These are phyloP conservation scores for Calamus simplicifolius DNA, from an alignment of 176 grass and related monocot genomes.

Conservation along the genomic window DNA sequence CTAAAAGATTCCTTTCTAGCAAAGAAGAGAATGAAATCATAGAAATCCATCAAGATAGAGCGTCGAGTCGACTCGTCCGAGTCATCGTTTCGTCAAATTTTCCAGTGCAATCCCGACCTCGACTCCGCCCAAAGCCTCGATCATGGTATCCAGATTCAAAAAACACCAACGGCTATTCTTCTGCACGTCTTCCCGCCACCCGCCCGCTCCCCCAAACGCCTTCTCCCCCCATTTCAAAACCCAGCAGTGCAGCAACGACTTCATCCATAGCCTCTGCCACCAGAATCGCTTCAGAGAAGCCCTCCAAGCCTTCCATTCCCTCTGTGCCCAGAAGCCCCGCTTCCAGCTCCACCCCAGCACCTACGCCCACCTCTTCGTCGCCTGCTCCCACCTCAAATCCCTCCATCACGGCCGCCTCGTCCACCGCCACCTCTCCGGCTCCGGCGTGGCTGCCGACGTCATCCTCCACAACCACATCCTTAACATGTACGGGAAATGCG, in stretches of 20 bases:
- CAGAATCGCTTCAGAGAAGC: slow-evolving; percentile 10
- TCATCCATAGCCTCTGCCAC: slow-evolving; percentile 16
- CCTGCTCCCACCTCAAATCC: slow-evolving; percentile 20
- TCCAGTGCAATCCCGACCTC: too few relatives aligned
- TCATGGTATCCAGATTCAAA: not conserved
- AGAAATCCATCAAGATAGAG: too few relatives aligned
- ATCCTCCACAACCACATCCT: slow-evolving; percentile 21
- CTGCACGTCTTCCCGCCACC: not conserved
- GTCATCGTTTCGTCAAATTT: too few relatives aligned
- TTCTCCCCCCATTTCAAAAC: not conserved
- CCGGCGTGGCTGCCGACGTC: not conserved
- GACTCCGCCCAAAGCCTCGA: too few relatives aligned
- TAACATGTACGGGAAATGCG: slow-evolving; percentile 18
- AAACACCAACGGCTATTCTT: not conserved
- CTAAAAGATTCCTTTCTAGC: too few relatives aligned
- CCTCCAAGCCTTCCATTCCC: slow-evolving; percentile 10
- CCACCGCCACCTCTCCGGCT: slow-evolving; percentile 14
- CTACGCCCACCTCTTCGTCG: slow-evolving; percentile 26
- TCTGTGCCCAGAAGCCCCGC: not conserved
- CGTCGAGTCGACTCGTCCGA: too few relatives aligned
- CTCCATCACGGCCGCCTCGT: slow-evolving; percentile 10
- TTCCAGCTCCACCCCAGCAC: slow-evolving; percentile 16
- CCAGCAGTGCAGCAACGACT: slow-evolving; percentile 13
- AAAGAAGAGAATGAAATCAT: too few relatives aligned
- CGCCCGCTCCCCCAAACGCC: not conserved